Percentiles rank a stretch among this genome's conserved stretches.
Conservation (phyloP, 1,139 yeast species). For the Geotrichum candidum region DNA sequence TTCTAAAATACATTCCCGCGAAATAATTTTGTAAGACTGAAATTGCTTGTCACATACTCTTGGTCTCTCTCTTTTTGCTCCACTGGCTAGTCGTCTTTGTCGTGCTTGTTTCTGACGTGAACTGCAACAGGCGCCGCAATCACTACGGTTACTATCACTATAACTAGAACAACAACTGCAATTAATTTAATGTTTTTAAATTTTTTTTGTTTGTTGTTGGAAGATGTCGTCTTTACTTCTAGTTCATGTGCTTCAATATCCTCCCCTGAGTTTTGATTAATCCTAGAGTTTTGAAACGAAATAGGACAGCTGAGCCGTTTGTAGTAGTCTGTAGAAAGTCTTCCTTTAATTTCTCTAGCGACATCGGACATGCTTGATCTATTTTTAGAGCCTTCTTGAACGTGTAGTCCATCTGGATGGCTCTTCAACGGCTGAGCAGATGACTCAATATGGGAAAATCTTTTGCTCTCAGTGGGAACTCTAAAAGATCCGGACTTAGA, state of each 20-base stretch:
- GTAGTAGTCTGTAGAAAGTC: background rate
- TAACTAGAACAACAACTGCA: background rate
- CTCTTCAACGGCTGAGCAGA: background rate
- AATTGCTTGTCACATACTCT: background rate
- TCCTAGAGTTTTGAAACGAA: background rate
- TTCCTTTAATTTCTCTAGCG: background rate
- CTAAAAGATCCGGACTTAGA: background rate
- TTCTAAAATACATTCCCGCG: background rate
- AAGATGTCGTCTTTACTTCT: background rate
- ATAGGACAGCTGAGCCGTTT: background rate
- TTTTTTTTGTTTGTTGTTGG: background rate
- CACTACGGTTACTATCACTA: background rate
- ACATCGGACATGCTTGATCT: background rate
- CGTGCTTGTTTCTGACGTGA: background rate
- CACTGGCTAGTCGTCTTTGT: background rate
- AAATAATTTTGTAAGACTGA: background rate
- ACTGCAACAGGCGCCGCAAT: background rate
- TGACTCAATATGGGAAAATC: background rate
- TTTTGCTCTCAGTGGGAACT: background rate
- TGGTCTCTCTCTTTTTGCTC: background rate
- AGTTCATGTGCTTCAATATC: background rate
- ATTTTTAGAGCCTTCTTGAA: background rate
- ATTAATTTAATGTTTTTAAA: background rate
- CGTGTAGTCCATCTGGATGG: background rate
- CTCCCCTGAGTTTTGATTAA: background rate